These are phyloP conservation scores for Lichina pygmaea DNA, from an alignment of 495 filamentous ascomycete species.

Conservation along the genomic window DNA sequence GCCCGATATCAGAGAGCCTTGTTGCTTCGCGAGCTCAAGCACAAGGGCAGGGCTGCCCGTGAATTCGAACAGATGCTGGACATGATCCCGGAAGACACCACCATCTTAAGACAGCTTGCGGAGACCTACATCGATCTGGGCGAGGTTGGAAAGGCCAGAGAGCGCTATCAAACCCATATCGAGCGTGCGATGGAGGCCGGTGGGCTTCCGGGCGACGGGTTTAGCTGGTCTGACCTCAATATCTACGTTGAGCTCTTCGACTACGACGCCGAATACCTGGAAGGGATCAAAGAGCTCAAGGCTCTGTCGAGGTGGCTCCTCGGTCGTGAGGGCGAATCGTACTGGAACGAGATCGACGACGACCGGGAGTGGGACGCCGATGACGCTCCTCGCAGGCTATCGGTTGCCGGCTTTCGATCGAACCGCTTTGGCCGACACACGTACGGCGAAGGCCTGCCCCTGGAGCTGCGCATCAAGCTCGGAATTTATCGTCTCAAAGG, in stretches of 20 bases:
- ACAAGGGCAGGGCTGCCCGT: conserved; percentile 24
- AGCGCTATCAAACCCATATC: conserved; percentile 34
- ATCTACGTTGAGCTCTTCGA: conserved; percentile 61
- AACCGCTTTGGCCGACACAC: conserved; percentile 23
- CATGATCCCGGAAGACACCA: conserved; percentile 27
- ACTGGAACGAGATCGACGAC: conserved; percentile 59
- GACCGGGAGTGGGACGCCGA: conserved; percentile 80
- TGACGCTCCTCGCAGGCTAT: conserved; percentile 34
- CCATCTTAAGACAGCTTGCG: conserved; percentile 33
- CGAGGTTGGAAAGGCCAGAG: conserved; percentile 26
- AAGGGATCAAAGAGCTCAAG: conserved; percentile 42
- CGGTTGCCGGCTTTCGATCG: conserved; percentile 26
- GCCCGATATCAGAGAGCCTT: conserved; percentile 33
- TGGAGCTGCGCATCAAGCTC: conserved; percentile 62
- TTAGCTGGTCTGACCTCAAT: conserved; percentile 64
- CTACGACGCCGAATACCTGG: conserved; percentile 26
- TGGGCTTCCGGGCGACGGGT: conserved; percentile 18
- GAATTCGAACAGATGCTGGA: conserved; percentile 39
- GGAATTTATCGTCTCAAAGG: conserved; percentile 53
- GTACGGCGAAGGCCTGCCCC: conserved; percentile 53
- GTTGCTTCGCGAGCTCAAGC: conserved; percentile 27
- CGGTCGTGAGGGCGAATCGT: conserved; percentile 41
- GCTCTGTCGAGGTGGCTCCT: conserved; percentile 54
- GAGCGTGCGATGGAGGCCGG: conserved; percentile 17
- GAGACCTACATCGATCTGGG: conserved; percentile 33